Evolutionary conservation across 2,329 filamentous ascomycete species (phyloP).

Genomic region (Chalara sp.): DNA sequence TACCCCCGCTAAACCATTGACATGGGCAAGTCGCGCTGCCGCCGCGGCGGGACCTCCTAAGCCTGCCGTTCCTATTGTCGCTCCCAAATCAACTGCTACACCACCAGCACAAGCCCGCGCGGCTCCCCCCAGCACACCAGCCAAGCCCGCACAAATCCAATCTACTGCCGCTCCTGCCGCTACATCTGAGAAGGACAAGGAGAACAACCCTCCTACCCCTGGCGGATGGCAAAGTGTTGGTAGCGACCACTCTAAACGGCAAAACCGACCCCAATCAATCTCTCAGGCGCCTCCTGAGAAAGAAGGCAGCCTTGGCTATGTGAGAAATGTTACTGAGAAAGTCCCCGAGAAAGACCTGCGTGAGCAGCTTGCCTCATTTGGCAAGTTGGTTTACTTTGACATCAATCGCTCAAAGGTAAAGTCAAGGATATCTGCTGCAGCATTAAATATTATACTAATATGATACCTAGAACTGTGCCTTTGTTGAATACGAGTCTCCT

Average conservation of each 20-base stretch:
- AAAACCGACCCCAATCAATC: slow-evolving; percentile 65
- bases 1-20: slow-evolving; percentile 54
- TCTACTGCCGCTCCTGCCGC: slow-evolving; percentile 40
- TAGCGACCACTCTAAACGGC: slow-evolving; percentile 71
- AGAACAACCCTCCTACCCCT: slow-evolving; percentile 15
- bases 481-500: slow-evolving; percentile 81
- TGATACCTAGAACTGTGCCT: slow-evolving; percentile 75
- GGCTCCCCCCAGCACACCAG: slow-evolving; percentile 32
- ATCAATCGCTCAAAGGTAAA: slow-evolving; percentile 78
- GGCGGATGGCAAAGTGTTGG: slow-evolving; percentile 84
- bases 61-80: slow-evolving; percentile 41
- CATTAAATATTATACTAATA: slow-evolving; percentile 8
- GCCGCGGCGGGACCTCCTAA: slow-evolving; percentile 50
- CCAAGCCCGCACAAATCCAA: slow-evolving; percentile 34
- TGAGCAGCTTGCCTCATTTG: slow-evolving; percentile 63
- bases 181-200: slow-evolving; percentile 26
- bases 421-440: neutral
- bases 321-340: slow-evolving; percentile 92
- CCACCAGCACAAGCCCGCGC: slow-evolving; percentile 48
- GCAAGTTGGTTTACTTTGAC: slow-evolving; percentile 67
- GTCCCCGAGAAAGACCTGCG: slow-evolving; percentile 70
- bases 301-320: slow-evolving; percentile 76
- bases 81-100: slow-evolving; percentile 49
- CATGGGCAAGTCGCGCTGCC: slow-evolving; percentile 66
- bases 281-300: slow-evolving; percentile 54